Evolutionary conservation across 164 flowering plant species (phyloP), one percentile per base, ranked within the genome.

Genomic region (Akebia trifoliata): DNA sequence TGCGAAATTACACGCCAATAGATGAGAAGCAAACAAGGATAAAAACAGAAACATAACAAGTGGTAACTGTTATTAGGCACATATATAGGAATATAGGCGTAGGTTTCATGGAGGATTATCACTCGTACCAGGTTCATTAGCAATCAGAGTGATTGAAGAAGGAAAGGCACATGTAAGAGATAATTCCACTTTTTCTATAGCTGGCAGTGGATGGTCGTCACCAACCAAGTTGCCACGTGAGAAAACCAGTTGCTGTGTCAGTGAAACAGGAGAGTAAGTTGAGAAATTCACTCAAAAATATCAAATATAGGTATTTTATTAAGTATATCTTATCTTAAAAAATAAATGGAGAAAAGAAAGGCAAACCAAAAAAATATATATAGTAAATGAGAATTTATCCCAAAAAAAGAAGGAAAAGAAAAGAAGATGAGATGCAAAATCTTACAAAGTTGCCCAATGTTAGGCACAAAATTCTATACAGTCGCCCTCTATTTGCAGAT

Each of bases 181-280:
- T 62, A 87, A 25, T 21, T 66, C 73, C 64, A 62, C 78, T 68
- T 77, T 81, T 65, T 77, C 84, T 46, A 89, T 52, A 34, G 77
- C 80, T 59, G 98, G 94, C 45, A 79, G 50, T 58, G 79, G 84
- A 75, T 92, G 98, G 57, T 74, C 83, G 34, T 72, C 82, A 12
- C 94, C 95, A 63, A 80, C 78, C 75, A 87, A 62, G 72, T 89
- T 92, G 39, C 97, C 97, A 52, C 98, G 89, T 59, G 76, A 78
- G 67, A 92, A 92, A 47, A 75, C 60, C 61, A 92, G 63, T 68
- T 70, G 77, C 96, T 87, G 79, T 45, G 37, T 31, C 46, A 57
- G 40, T 47, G 5, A 69, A 60, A 42, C 32, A 45, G 18, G 30
- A 28, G 9, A 14, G 20, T 20, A 50, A 56, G 59, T 47, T 21